Conservation (phyloP, 2,329 filamentous ascomycete genomes). For the Cordyceps farinosa region DNA sequence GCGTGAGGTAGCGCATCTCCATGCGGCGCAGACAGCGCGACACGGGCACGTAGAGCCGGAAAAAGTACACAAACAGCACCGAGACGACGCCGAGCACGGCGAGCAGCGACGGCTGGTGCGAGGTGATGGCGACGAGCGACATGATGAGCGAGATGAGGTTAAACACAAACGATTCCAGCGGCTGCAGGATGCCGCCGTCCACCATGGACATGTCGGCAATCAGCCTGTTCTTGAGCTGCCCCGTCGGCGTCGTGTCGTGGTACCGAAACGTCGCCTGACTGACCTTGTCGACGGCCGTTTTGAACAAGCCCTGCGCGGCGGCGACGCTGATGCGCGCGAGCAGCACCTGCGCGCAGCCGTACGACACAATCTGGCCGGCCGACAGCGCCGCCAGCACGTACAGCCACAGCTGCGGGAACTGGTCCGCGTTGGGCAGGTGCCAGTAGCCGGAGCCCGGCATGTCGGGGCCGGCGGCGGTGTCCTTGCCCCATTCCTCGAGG, state of each 20-base stretch:
- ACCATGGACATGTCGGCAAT: constrained; percentile 88
- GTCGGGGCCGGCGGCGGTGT: constrained; percentile 22
- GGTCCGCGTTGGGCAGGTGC: constrained; percentile 57
- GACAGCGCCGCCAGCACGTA: constrained; percentile 66
- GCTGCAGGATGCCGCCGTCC: constrained; percentile 76
- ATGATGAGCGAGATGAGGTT: constrained; percentile 67
- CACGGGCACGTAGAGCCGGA: constrained; percentile 72
- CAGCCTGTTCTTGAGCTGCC: constrained; percentile 85
- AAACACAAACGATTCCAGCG: constrained; percentile 69
- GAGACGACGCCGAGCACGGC: constrained; percentile 67
- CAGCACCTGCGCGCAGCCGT: constrained; percentile 59
- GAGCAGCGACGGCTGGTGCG: constrained; percentile 74
- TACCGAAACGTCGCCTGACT: constrained; percentile 82
- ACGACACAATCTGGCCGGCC: constrained; percentile 54
- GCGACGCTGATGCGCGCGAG: constrained; percentile 76
- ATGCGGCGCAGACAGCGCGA: constrained; percentile 79
- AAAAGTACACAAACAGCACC: constrained; percentile 66
- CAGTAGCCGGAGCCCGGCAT: constrained; percentile 23
- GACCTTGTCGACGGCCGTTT: constrained; percentile 66
- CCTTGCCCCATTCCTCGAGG: constrained; percentile 82
- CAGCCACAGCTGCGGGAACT: constrained; percentile 72
- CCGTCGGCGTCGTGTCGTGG: constrained; percentile 86
- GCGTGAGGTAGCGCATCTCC: constrained; percentile 85
- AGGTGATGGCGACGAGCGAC: constrained; percentile 72
- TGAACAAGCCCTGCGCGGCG: constrained; percentile 73